A percentile compares a stretch with the other conserved stretches of the same genome.
Conservation (phyloP, 1,139 yeast genomes). For the Geotrichum macrosporum region DNA sequence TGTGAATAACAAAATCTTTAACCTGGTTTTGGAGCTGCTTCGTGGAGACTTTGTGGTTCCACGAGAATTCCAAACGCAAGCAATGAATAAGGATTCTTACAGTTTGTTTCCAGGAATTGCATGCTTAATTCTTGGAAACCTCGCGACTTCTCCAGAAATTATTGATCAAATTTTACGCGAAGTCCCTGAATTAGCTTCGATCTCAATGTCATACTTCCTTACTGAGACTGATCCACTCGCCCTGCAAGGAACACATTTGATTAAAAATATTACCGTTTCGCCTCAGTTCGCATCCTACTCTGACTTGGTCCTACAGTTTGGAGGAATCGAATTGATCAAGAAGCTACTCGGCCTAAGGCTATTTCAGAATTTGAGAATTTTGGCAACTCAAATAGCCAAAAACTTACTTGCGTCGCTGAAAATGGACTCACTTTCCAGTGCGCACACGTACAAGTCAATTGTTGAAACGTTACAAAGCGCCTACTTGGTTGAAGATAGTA, state of each 20-base stretch:
- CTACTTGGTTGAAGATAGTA: constrained; percentile 15
- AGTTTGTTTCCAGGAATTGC: constrained; percentile 24
- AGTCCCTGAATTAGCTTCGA: constrained; percentile 20
- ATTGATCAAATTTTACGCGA: constrained; percentile 21
- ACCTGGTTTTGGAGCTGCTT: constrained; percentile 2
- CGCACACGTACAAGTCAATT: background rate
- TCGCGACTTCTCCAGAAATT: constrained; percentile 22
- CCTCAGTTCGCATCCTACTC: constrained; percentile 12
- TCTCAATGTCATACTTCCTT: constrained; percentile 13
- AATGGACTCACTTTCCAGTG: background rate
- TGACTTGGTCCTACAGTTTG: constrained; percentile 17
- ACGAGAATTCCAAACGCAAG: background rate
- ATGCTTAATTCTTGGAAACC: constrained; percentile 28
- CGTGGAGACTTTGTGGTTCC: constrained; percentile 12
- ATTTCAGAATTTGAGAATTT: constrained; percentile 22
- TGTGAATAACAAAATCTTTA: constrained; percentile 18
- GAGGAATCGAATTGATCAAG: constrained; percentile 23
- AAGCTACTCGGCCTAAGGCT: constrained; percentile 24
- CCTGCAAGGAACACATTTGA: constrained; percentile 31
- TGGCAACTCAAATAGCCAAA: constrained; percentile 25
- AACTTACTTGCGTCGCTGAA: constrained; percentile 16
- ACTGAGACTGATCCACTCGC: constrained; percentile 25
- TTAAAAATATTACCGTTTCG: constrained; percentile 26
- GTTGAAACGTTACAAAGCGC: background rate
- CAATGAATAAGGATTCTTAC: constrained; percentile 6